A percentile compares a stretch with the other conserved stretches of the same genome.
Evolutionary conservation across 257 asterid genomes (phyloP).

Genomic region (Leonotis leonurus): DNA sequence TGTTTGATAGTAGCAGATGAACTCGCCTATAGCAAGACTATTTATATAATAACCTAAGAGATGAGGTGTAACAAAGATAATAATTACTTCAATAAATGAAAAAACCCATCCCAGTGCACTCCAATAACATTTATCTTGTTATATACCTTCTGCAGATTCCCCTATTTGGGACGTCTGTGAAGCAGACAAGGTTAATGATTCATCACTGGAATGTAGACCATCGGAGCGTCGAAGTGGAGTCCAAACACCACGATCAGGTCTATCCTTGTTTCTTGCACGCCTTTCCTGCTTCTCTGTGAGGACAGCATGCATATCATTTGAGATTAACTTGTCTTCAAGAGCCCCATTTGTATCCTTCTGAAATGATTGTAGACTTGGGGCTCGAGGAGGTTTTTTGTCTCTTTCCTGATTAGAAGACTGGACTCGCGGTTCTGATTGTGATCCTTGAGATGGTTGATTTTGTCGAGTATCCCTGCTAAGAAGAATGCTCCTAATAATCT

Average conservation of each 20-base stretch:
- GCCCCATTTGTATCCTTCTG: slow-evolving; percentile 46
- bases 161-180: slow-evolving; percentile 47
- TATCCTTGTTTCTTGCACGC: slow-evolving; percentile 67
- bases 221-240: slow-evolving; percentile 76
- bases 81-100: background rate
- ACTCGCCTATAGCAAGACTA: background rate
- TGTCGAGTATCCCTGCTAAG: slow-evolving; percentile 53
- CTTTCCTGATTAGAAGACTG: slow-evolving; percentile 40
- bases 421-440: slow-evolving; percentile 41
- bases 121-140: slow-evolving; percentile 2
- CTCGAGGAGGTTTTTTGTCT: slow-evolving; percentile 78
- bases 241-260: slow-evolving; percentile 96
- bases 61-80: slow-evolving; percentile 5
- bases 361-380: slow-evolving; percentile 45
- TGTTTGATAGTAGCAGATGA: background rate
- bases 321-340: slow-evolving; percentile 44
- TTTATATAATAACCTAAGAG: background rate
- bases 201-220: slow-evolving; percentile 62
- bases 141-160: slow-evolving; percentile 62
- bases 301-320: slow-evolving; percentile 32
- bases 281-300: slow-evolving; percentile 54
- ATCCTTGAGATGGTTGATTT: slow-evolving; percentile 35
- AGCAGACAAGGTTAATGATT: slow-evolving; percentile 52
- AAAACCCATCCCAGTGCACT: slow-evolving; percentile 3
- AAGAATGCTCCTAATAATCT: slow-evolving; percentile 72